Base-by-base conservation (phyloP, 345 rosid genomes). In the Populus tremula region DNA sequence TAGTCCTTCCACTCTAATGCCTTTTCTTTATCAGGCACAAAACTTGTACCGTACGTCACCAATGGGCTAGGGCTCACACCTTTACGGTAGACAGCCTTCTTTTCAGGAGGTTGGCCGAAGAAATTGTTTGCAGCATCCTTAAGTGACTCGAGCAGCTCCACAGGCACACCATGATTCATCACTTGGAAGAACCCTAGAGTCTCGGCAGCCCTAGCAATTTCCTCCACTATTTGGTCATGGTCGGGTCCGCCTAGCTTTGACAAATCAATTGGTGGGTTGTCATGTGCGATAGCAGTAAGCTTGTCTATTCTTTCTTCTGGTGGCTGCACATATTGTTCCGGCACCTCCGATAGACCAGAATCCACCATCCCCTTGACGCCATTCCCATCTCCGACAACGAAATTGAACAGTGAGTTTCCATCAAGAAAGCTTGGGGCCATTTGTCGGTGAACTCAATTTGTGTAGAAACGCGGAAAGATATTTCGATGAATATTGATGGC, bases 1-100 rank as follows among this genome's bases (percentile, higher is more conserved):
- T 90, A 90, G 72, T 88, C 93, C 63, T 90, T 90, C 93, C 91
- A 90, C 79, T 90, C 93, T 77, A 90, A 77, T 8, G 90, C 90
- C 74, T 80, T 83, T 84, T 90, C 90, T 72, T 88, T 88, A 69
- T 86, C 89, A 0, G 93, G 91, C 63, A 79, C 85, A 65, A 90
- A 88, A 75, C 93, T 90, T 0, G 93, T 87, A 13, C 88, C 85
- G 41, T 85, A 88, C 78, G 80, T 90, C 38, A 90, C 91, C 70
- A 82, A 69, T 20, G 84, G 87, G 80, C 80, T 88, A 21, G 91
- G 89, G 49, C 89, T 88, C 73, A 43, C 81, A 43, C 81, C 90
- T 72, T 83, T 77, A 25, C 77, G 75, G 61, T 88, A 88, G 35
- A 80, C 67, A 5, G 89, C 86, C 78, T 85, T 90, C 61, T 79